These are phyloP conservation scores for Ustilago tritici DNA, from an alignment of 1,284 basidiomycete genomes.

Conservation along the genomic window DNA sequence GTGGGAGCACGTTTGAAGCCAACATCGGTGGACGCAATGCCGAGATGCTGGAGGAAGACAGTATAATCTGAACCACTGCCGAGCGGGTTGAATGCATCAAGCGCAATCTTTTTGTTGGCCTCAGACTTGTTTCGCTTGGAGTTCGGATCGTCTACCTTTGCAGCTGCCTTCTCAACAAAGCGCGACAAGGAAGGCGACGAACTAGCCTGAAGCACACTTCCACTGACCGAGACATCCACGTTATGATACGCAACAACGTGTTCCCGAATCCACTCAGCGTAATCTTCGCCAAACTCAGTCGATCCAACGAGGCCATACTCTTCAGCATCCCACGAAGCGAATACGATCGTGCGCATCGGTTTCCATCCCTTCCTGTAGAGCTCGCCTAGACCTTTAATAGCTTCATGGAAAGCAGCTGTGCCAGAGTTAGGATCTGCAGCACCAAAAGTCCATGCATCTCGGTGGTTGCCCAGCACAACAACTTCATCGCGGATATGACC, in stretches of 20 bases:
- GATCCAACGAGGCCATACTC: slow-evolving; percentile 90
- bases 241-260: slow-evolving; percentile 91
- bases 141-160: slow-evolving; percentile 72
- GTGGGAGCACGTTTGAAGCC: slow-evolving; percentile 62
- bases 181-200: slow-evolving; percentile 83
- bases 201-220: slow-evolving; percentile 75
- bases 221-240: slow-evolving; percentile 79
- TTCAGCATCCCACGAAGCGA: slow-evolving; percentile 93
- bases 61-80: slow-evolving; percentile 78
- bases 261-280: slow-evolving; percentile 80
- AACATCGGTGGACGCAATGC: slow-evolving; percentile 70
- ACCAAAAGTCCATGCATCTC: slow-evolving; percentile 72
- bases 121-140: slow-evolving; percentile 1
- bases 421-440: slow-evolving; percentile 85
- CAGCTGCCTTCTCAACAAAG: slow-evolving; percentile 78
- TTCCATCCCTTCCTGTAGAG: slow-evolving; percentile 84
- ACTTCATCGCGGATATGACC: slow-evolving; percentile 85
- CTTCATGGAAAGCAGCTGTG: slow-evolving; percentile 85
- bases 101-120: slow-evolving; percentile 21
- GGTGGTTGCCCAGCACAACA: slow-evolving; percentile 78
- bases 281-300: slow-evolving; percentile 91
- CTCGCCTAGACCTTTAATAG: slow-evolving; percentile 83
- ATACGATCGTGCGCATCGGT: slow-evolving; percentile 85
- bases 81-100: slow-evolving; percentile 48
- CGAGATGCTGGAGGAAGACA: slow-evolving; percentile 76